Evolutionary conservation across 78 protist genomes (phyloP), one percentile per base, ranked within the genome.

Genomic region (Dictyostelium capitatum): DNA sequence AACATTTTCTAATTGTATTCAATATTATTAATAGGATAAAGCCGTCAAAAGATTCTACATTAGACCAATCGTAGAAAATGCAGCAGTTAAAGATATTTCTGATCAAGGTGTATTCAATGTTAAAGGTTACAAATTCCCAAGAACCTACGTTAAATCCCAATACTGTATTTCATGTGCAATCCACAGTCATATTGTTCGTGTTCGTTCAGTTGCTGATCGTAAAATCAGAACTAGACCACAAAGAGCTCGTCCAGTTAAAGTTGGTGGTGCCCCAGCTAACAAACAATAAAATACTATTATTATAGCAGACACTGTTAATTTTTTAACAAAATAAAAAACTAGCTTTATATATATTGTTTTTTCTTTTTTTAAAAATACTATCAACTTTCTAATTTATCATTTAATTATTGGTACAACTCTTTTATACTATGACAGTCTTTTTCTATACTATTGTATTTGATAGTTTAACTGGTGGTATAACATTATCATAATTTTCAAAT

Each of bases 111-210:
- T 95, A 65, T 95, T 73, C 95, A 77, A 56, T 54, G 84, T 28
- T 17, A 50, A 43, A 70, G 97, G 47, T 37, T 99, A 98, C 98
- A 91, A 90, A 50, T 96, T 98, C 72, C 99, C 99, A 83, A 99
- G 98, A 97, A 53, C 98, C 70, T 99, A 98, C 98, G 72, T 96
- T 91, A 98, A 98, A 97, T 75, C 95, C 90, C 97, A 97, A 80
- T 98, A 98, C 98, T 98, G 99, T 97, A 84, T 98, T 89, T 98
- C 99, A 41, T 98, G 99, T 97, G 99, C 99, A 53, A 96, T 97
- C 83, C 99, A 99, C 99, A 85, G 98, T 65, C 97, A 95, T 89
- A 65, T 95, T 43, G 99, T 98, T 19, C 98, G 99, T 65, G 99
- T 96, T 77, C 97, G 99, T n/a, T 95, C 99, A 46, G 51, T 23